Percentiles rank a stretch among this genome's conserved stretches.
phyloP scores from a whole-genome alignment of 768 basidiomycete species.

The Boletus subparvulus region DNA sequence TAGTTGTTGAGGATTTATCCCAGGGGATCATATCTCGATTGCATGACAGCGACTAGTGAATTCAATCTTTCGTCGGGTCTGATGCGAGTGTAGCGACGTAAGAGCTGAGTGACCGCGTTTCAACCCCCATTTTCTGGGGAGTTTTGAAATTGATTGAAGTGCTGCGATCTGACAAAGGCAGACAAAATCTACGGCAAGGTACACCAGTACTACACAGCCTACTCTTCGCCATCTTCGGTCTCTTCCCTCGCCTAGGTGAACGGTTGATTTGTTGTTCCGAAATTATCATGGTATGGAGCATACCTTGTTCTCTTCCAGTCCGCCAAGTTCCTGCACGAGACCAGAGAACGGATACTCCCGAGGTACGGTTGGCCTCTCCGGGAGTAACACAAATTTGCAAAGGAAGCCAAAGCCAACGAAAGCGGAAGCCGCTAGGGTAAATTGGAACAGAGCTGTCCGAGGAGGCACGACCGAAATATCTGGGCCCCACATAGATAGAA shows the following conservation, averaged over 20 bases:
- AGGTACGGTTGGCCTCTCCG: conserved; percentile 62
- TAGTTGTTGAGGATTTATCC: neutral
- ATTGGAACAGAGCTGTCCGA: conserved; percentile 60
- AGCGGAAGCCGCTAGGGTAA: conserved; percentile 57
- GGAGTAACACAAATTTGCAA: conserved; percentile 54
- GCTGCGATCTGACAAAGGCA: neutral
- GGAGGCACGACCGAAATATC: conserved; percentile 66
- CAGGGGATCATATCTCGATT: neutral
- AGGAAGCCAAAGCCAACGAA: conserved; percentile 64
- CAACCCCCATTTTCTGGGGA: conserved; percentile 4
- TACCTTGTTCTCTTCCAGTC: conserved; percentile 77
- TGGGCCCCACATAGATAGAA: conserved; percentile 86
- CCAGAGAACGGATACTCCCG: conserved; percentile 79
- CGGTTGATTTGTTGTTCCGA: conserved; percentile 3
- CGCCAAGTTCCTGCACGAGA: conserved; percentile 74
- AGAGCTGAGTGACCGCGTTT: neutral
- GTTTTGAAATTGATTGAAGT: neutral
- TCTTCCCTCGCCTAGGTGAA: conserved; percentile 38
- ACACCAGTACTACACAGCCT: conserved; percentile 17
- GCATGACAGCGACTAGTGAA: neutral
- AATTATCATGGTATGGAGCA: conserved; percentile 13
- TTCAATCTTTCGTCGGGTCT: neutral
- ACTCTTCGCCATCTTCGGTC: conserved; percentile 32
- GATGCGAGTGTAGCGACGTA: neutral
- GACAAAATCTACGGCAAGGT: neutral